Base-by-base conservation (phyloP, 768 basidiomycete genomes). In the Dioszegia crocea region DNA sequence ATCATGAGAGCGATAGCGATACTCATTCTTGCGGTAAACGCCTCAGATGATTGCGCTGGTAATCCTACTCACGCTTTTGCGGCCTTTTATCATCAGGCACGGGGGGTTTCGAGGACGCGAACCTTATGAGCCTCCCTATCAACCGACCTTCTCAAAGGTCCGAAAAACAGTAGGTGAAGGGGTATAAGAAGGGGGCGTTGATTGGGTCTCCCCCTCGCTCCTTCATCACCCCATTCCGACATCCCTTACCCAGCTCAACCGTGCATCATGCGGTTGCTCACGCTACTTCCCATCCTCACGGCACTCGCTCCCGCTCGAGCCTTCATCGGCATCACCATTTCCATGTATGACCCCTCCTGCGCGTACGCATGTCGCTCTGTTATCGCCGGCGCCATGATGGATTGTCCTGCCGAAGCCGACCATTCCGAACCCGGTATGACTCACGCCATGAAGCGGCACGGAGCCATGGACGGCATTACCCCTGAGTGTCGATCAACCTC, bases 301-400 rank as follows among this genome's bases (percentile, higher is more conserved):
- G 14, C 40, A 44, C 39, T 51, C 43, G 33, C 61, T 33, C 3
- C 56, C 55, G 21, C 30, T 30, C 33, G 60, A 43, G 48, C 59
- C 62, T 30, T 59, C 63, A 31, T 59, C n/a, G 45, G 29, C 56
- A 36, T 59, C 62, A n/a, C 44, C 26, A 9, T 57, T 54, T 17
- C 41, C 45, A 57, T 57, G 56, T 57, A 57, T 46, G 36, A 57
- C 45, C 56, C 56, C 24, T 39, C 47, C 23, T 57, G 56, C 56
- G 56, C 56, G 2, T 57, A 47, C 33, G 45, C 56, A 26, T 57
- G 56, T 26, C 56, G 47, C 10, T 29, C 44, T 4, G 56, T 49
- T 46, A 57, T 57, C 45, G 47, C 56, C 33, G 26, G 31, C 33
- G 44, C 56, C 56, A 57, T 57, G 56, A 33, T 57, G n/a, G 51